A percentile compares a stretch with the other conserved stretches of the same genome.
phyloP scores from a whole-genome alignment of 139 green algal genomes.

The Chlorella vulgaris region DNA sequence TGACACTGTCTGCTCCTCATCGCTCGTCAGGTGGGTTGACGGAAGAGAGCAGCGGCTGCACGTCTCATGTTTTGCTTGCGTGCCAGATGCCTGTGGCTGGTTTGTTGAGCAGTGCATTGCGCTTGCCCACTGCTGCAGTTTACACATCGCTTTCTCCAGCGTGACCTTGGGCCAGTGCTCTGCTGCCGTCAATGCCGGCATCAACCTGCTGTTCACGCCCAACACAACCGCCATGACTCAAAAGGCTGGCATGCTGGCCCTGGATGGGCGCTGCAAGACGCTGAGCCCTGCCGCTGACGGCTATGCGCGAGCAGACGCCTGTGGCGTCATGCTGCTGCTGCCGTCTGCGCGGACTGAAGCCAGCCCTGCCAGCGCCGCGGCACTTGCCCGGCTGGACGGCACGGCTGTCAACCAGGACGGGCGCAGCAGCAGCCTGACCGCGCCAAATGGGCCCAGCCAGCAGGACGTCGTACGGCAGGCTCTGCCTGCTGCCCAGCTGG shows the following conservation, averaged over 20 bases:
- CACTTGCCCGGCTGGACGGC: constrained; percentile 41
- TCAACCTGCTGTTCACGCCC: constrained; percentile 79
- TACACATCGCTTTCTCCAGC: constrained; percentile 51
- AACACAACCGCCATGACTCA: constrained; percentile 74
- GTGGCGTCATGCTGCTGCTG: constrained; percentile 51
- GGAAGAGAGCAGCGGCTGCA: background rate
- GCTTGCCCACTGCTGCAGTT: background rate
- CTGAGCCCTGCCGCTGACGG: constrained; percentile 76
- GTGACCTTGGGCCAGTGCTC: constrained; percentile 62
- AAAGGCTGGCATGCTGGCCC: constrained; percentile 75
- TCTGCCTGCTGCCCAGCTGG: constrained; percentile 11
- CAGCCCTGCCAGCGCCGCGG: background rate
- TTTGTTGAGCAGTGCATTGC: no score
- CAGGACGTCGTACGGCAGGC: constrained; percentile 51
- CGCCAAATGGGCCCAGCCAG: constrained; percentile 68
- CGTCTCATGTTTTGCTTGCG: no score
- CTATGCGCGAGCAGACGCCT: constrained; percentile 44
- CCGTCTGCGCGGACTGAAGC: background rate
- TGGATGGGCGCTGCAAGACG: constrained; percentile 86
- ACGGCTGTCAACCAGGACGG: constrained; percentile 73
- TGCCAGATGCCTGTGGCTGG: no score
- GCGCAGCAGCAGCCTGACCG: constrained; percentile 64
- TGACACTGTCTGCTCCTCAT: constrained; percentile 61
- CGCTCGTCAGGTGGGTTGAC: constrained; percentile 52
- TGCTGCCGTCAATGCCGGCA: constrained; percentile 56